Conservation (phyloP, 1,139 yeast species). For the Suhomyces bokatorum region DNA sequence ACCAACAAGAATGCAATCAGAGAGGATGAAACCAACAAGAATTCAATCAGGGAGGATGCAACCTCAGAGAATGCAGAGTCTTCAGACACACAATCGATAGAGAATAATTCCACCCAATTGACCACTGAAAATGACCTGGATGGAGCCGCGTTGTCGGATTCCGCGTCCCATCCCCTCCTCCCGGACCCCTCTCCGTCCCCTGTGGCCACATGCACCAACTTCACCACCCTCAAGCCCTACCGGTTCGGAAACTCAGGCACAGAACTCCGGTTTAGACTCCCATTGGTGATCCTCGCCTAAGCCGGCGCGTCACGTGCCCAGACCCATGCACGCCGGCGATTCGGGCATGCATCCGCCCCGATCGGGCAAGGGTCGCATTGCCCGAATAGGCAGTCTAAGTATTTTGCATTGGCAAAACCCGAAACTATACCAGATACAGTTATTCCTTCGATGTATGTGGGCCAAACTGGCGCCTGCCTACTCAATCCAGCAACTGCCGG, state of each 20-base stretch:
- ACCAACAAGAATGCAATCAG: no score
- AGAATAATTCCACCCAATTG: no score
- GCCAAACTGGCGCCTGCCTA: not conserved
- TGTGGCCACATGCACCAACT: not conserved
- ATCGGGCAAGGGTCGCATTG: slow-evolving; percentile 1
- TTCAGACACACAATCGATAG: no score
- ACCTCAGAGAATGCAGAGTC: no score
- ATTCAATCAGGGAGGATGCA: no score
- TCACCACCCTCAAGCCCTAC: slow-evolving; percentile 18
- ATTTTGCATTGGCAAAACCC: not conserved
- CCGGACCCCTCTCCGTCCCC: not conserved
- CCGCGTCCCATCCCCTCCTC: no score
- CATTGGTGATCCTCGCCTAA: slow-evolving; percentile 13
- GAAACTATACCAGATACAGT: slow-evolving; percentile 6
- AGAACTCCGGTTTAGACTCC: slow-evolving; percentile 36
- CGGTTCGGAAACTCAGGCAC: slow-evolving; percentile 33
- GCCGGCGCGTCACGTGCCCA: not conserved
- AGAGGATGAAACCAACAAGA: no score
- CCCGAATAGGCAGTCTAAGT: slow-evolving; percentile 11
- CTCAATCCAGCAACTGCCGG: slow-evolving; percentile 4
- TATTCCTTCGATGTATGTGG: slow-evolving; percentile 3
- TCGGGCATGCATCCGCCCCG: not conserved
- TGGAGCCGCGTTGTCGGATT: no score
- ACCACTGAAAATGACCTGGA: no score
- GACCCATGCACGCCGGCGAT: not conserved